Conservation (phyloP, 352 stramenopile genomes). For the Globisporangium recalcitrans region DNA sequence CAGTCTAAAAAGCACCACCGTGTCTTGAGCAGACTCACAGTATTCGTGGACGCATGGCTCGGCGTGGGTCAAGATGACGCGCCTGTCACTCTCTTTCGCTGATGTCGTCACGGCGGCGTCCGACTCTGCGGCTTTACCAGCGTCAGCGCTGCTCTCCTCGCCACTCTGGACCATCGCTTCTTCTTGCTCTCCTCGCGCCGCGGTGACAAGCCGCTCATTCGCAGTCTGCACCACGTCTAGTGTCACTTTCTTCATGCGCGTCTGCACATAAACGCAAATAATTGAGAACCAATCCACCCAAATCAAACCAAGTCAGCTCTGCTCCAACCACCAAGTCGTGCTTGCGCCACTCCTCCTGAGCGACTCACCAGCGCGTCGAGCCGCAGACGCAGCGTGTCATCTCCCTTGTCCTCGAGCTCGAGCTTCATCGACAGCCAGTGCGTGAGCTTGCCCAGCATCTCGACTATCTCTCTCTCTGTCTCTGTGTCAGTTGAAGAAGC, state of each 20-base stretch:
- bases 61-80: conserved; percentile 38
- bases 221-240: conserved; percentile 43
- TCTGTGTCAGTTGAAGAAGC: neutral
- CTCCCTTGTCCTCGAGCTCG: conserved; percentile 49
- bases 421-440: conserved; percentile 61
- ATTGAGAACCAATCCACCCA: conserved; percentile 1
- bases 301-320: neutral
- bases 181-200: neutral
- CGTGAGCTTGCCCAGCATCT: conserved; percentile 60
- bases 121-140: neutral
- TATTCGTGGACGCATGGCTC: conserved; percentile 57
- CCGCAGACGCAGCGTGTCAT: conserved; percentile 45
- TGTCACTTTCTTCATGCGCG: conserved; percentile 64
- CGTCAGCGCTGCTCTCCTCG: conserved; percentile 9
- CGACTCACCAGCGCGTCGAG: conserved; percentile 56
- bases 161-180: neutral
- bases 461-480: neutral
- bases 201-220: conserved; percentile 17
- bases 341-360: too few relatives aligned
- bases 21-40: conserved; percentile 26
- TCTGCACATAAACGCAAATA: conserved; percentile 21
- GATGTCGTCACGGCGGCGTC: neutral
- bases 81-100: neutral
- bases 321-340: neutral
- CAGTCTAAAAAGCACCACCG: neutral